These are phyloP conservation scores for Penicillium sp. DNA, from an alignment of 2,329 filamentous ascomycete genomes.

Conservation along the genomic window DNA sequence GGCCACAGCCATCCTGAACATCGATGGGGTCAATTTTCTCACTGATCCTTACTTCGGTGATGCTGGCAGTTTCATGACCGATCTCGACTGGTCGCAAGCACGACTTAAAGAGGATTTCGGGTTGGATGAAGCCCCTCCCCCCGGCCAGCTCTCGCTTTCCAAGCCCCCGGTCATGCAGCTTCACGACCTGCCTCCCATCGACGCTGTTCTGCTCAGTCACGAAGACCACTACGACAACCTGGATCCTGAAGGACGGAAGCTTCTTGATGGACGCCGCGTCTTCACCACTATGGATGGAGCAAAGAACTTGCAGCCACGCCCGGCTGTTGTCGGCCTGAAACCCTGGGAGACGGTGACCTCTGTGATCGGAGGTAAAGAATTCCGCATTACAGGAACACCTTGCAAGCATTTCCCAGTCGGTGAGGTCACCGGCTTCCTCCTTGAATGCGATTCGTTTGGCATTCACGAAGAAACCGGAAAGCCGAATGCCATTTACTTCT, in stretches of 20 bases:
- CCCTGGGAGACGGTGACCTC: conserved; percentile 42
- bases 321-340: conserved; percentile 40
- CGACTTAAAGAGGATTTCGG: not conserved
- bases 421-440: conserved; percentile 49
- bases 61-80: conserved; percentile 41
- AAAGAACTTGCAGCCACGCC: conserved; percentile 44
- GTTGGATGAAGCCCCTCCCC: conserved; percentile 31
- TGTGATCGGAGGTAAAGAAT: conserved; percentile 33
- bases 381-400: conserved; percentile 47
- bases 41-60: conserved; percentile 48
- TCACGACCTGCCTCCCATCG: not conserved
- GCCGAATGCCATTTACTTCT: conserved; percentile 52
- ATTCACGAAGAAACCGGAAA: conserved; percentile 26
- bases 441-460: conserved; percentile 43
- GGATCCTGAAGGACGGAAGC: conserved; percentile 46
- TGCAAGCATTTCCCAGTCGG: conserved; percentile 46
- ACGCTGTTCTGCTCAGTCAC: not conserved
- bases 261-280: conserved; percentile 50
- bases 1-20: conserved; percentile 49
- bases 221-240: conserved; percentile 37
- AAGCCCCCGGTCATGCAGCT: not conserved
- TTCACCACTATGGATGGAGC: conserved; percentile 50
- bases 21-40: conserved; percentile 45
- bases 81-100: conserved; percentile 31
- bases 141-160: conserved; percentile 48